phyloP scores from a whole-genome alignment of 768 basidiomycete genomes.

The Mycena polygramma region DNA sequence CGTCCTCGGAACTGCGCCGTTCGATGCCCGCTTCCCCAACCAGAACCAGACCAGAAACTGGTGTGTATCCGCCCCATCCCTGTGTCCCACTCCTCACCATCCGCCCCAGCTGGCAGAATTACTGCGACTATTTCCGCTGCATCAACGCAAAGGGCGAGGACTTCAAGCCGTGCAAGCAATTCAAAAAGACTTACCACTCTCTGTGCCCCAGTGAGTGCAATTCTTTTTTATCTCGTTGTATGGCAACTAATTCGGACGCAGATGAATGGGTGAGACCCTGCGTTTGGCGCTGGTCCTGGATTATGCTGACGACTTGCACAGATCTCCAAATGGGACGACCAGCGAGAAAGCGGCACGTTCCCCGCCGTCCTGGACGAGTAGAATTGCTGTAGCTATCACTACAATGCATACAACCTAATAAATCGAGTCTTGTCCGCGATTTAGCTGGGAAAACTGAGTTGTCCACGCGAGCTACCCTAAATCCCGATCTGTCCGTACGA shows the following conservation, averaged over 20 bases:
- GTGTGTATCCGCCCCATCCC: slow-evolving; percentile 57
- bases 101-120: slow-evolving; percentile 86
- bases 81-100: background rate
- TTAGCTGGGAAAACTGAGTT: too few species aligned
- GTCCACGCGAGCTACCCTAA: too few species aligned
- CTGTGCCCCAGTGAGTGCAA: slow-evolving; percentile 94
- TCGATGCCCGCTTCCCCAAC: slow-evolving; percentile 94
- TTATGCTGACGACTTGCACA: slow-evolving; percentile 46
- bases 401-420: slow-evolving; percentile 5
- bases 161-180: slow-evolving; percentile 98
- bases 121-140: slow-evolving; percentile 99
- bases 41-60: slow-evolving; percentile 97
- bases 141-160: slow-evolving; percentile 97
- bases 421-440: background rate
- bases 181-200: slow-evolving; percentile 95
- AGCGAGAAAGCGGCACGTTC: slow-evolving; percentile 94
- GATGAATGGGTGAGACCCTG: slow-evolving; percentile 87
- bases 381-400: slow-evolving; percentile 26
- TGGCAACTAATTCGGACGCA: slow-evolving; percentile 46
- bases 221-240: background rate
- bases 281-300: slow-evolving; percentile 13
- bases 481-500: background rate
- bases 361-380: slow-evolving; percentile 83
- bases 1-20: slow-evolving; percentile 94
- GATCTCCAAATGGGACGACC: slow-evolving; percentile 94